Conservation (phyloP, 1,284 basidiomycete genomes). For the Microbotryomycetes sp. region DNA sequence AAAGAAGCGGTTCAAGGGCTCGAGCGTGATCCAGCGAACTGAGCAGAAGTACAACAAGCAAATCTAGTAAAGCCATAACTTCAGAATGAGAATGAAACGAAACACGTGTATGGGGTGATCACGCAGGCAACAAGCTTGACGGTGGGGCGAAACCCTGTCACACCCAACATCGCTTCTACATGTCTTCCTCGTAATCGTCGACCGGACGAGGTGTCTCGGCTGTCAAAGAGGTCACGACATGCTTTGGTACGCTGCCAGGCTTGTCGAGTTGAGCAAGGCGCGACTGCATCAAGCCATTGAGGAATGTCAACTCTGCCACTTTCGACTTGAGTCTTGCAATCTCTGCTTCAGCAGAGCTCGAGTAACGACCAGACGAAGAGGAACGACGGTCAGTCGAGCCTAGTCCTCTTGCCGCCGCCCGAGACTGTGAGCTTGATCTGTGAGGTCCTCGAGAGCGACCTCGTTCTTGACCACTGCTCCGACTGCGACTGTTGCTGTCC, state of each 20-base stretch:
- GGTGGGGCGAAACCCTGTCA: too few relatives aligned
- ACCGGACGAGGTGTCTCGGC: slow-evolving; percentile 29
- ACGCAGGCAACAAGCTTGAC: too few relatives aligned
- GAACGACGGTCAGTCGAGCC: background rate
- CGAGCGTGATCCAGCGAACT: background rate
- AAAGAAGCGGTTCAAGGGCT: background rate
- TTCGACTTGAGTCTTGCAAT: slow-evolving; percentile 31
- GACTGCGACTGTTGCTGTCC: slow-evolving; percentile 1
- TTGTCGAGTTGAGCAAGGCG: slow-evolving; percentile 33
- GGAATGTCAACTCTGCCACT: slow-evolving; percentile 37
- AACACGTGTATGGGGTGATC: background rate
- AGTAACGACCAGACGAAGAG: background rate
- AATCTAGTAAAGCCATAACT: background rate
- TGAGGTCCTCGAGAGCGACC: slow-evolving; percentile 11
- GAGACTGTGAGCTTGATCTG: background rate
- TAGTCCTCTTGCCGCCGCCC: background rate
- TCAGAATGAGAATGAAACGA: background rate
- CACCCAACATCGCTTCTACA: background rate
- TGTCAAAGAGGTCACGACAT: slow-evolving; percentile 21
- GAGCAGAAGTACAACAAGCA: background rate
- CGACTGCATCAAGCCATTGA: slow-evolving; percentile 36
- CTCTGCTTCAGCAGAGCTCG: slow-evolving; percentile 25
- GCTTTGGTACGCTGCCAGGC: background rate
- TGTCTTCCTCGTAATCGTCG: slow-evolving; percentile 14
- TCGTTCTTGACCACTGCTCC: slow-evolving; percentile 17